phyloP scores from a whole-genome alignment of 2,329 filamentous ascomycete species.

The Diaporthe velutina region DNA sequence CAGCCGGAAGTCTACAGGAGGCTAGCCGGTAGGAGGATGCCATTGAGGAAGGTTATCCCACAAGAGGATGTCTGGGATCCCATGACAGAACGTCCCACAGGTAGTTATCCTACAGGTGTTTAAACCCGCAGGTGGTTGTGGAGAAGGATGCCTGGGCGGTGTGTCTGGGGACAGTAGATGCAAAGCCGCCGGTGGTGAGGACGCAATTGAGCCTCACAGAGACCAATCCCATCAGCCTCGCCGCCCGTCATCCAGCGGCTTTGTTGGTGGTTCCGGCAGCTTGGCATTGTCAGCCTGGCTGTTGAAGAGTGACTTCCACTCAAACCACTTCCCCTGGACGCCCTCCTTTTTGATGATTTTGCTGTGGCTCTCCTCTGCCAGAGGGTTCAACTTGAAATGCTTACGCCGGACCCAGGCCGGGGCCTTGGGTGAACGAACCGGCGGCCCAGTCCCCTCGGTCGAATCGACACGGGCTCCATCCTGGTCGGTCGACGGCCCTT shows the following conservation, averaged over 20 bases:
- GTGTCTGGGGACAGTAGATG: too few species aligned
- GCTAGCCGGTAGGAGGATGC: too few species aligned
- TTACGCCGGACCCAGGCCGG: slow-evolving; percentile 21
- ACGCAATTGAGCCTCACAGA: not conserved
- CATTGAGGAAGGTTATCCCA: too few species aligned
- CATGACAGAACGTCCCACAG: too few species aligned
- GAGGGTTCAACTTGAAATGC: slow-evolving; percentile 15
- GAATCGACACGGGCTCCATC: not conserved
- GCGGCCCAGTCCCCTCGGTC: not conserved
- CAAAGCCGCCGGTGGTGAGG: not conserved
- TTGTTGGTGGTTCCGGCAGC: not conserved
- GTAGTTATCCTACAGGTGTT: too few species aligned
- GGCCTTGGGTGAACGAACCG: not conserved
- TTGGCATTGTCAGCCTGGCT: slow-evolving; percentile 6
- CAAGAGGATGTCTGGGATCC: too few species aligned
- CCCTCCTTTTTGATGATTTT: not conserved
- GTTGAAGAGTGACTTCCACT: not conserved
- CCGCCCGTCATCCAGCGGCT: not conserved
- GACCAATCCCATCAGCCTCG: not conserved
- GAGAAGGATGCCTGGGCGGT: too few species aligned
- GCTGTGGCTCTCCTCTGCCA: not conserved
- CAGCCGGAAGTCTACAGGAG: too few species aligned
- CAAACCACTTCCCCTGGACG: not conserved
- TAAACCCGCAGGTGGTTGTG: too few species aligned
- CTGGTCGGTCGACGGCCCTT: not conserved